Evolutionary conservation across 257 asterid genomes (phyloP), one percentile per base, ranked within the genome.

Genomic region (Solanum bulbocastanum): DNA sequence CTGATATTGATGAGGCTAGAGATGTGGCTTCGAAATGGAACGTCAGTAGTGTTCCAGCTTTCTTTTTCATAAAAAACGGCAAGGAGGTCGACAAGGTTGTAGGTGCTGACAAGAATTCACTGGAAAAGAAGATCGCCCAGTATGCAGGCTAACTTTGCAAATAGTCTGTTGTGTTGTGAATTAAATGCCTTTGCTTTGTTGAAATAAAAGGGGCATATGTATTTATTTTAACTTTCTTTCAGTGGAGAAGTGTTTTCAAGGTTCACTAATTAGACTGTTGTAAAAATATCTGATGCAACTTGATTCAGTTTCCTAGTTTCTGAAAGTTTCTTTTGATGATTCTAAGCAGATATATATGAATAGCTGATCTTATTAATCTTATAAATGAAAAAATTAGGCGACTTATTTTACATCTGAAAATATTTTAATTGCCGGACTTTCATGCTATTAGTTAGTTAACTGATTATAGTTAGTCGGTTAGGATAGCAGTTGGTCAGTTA

Each of bases 41-140:
- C 4, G 22, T 94, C 37, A 94, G 94, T 91, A 92, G 95, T n/a
- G 88, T 95, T 46, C 99, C 98, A 2, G 86, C 92, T 81, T 96
- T 96, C 92, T 91, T 93, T 92, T 92, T 93, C 10, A 75, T 95
- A 56, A 94, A 90, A 91, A 87, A 95, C 3, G 96, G 96, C 25
- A 90, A 82, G 87, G 95, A 91, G 93, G 87, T 96, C 60, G 99
- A 96, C 88, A 86, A 88, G 83, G 49, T 93, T 0, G 91, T 93
- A 8, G 95, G 97, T n/a, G 93, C 91, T 20, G 95, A 93, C 91
- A 92, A 85, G 86, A 86, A 32, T 65, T 56, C 86, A 22, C 96
- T 95, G 22, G 97, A 93, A 87, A 88, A 52, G 91, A 95, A 91
- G 92, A 91, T 96, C 90, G 92, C 89, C 73, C 92, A 91, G 69